Percentiles rank a stretch among this genome's conserved stretches.
Conservation (phyloP, 495 filamentous ascomycete species). For the Penicillium soppii region DNA sequence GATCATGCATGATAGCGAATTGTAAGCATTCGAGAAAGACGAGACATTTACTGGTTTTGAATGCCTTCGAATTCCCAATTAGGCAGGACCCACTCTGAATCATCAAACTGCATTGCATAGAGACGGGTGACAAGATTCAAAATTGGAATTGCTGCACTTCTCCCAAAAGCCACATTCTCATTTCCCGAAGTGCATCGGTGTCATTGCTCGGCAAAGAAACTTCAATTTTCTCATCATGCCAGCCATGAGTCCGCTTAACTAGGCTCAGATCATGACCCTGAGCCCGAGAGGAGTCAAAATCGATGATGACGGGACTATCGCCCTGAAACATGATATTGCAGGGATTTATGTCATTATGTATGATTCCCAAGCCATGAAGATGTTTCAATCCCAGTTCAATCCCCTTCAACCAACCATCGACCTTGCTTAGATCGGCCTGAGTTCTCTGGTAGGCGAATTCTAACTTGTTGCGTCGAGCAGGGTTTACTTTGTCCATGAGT, state of each 20-base stretch:
- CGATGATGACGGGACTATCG: conserved; percentile 27
- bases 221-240: neutral
- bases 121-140: neutral
- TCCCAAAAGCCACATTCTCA: conserved; percentile 2
- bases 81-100: neutral
- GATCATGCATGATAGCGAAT: too few relatives aligned
- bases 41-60: too few relatives aligned
- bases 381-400: conserved; percentile 31
- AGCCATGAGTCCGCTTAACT: conserved; percentile 2
- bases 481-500: conserved; percentile 22
- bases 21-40: too few relatives aligned
- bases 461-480: conserved; percentile 16
- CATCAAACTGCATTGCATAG: neutral
- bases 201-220: neutral
- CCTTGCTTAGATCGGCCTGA: neutral
- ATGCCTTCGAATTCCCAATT: neutral
- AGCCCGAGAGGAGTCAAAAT: conserved; percentile 4
- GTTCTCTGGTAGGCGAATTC: conserved; percentile 2
- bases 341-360: conserved; percentile 34
- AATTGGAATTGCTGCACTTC: neutral
- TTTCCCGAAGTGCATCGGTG: neutral
- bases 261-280: neutral
- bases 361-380: conserved; percentile 22
- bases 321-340: conserved; percentile 29
- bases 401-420: conserved; percentile 9